These are phyloP conservation scores for Bombardia bombarda DNA, from an alignment of 495 filamentous ascomycete genomes.

Conservation along the genomic window DNA sequence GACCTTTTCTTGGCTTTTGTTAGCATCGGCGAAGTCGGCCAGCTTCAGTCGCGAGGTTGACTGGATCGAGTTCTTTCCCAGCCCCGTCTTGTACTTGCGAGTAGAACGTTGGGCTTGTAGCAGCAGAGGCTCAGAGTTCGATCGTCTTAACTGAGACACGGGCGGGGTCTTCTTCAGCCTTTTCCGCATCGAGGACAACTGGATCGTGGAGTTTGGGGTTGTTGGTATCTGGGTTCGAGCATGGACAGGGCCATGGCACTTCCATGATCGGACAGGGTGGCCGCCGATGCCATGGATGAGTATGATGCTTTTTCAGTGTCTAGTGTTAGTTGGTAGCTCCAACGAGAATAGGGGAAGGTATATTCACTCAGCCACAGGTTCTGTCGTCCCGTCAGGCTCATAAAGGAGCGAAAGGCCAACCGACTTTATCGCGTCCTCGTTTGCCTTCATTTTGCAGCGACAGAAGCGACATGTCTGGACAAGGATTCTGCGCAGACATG, in stretches of 20 bases:
- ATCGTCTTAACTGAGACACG: constrained; percentile 8
- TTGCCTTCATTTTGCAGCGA: constrained; percentile 20
- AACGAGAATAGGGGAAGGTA: not conserved
- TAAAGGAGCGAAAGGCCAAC: constrained; percentile 30
- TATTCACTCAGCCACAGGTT: constrained; percentile 27
- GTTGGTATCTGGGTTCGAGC: constrained; percentile 3
- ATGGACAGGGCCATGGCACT: constrained; percentile 5
- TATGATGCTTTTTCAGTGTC: constrained; percentile 20
- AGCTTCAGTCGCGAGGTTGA: constrained; percentile 14
- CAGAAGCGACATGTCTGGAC: constrained; percentile 8
- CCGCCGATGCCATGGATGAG: constrained; percentile 30
- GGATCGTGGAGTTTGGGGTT: constrained; percentile 8
- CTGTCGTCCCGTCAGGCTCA: constrained; percentile 23
- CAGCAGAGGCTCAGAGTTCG: constrained; percentile 17
- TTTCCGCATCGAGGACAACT: constrained; percentile 3
- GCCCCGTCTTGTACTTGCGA: not conserved
- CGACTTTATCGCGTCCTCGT: constrained; percentile 18
- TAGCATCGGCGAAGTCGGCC: constrained; percentile 1
- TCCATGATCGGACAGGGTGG: constrained; percentile 30
- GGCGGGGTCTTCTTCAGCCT: constrained; percentile 12
- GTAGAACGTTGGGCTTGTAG: not conserved
- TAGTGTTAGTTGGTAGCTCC: not conserved
- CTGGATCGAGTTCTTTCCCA: constrained; percentile 18
- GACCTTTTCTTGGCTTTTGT: not conserved
- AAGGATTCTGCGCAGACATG: not conserved